These are phyloP conservation scores for Mycena olivaceomarginata DNA, from an alignment of 768 basidiomycete species.

Conservation along the genomic window DNA sequence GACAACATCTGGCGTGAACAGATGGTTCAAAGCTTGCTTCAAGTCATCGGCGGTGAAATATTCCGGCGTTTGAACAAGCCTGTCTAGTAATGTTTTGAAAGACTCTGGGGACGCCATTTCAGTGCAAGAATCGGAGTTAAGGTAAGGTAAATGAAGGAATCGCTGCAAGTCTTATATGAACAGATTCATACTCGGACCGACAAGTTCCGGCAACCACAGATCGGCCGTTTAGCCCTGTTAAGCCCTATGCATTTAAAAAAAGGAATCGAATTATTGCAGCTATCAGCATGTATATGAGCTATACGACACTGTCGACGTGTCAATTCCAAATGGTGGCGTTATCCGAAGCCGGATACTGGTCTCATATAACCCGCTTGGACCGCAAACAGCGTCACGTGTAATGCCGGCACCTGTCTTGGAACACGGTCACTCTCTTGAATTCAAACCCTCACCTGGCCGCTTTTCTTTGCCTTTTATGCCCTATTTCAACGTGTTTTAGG, in stretches of 20 bases:
- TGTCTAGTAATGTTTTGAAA: constrained; percentile 88
- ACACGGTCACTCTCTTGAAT: neutral
- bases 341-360: too few species aligned
- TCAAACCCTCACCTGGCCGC: neutral
- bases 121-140: neutral
- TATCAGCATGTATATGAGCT: too few species aligned
- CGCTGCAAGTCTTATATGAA: constrained; percentile 9
- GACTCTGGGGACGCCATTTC: constrained; percentile 54
- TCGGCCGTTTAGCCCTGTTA: too few species aligned
- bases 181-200: neutral
- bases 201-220: neutral
- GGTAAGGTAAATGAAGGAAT: neutral
- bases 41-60: constrained; percentile 89
- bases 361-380: neutral
- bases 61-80: constrained; percentile 88
- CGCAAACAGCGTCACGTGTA: neutral
- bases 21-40: constrained; percentile 81
- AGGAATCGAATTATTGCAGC: too few species aligned
- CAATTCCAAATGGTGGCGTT: too few species aligned
- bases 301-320: too few species aligned
- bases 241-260: too few species aligned
- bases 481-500: neutral
- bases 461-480: neutral
- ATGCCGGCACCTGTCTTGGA: neutral
- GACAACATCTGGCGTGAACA: constrained; percentile 79